These are phyloP conservation scores for Syzygium syzygioides DNA, from an alignment of 441 rosid genomes.

Conservation along the genomic window DNA sequence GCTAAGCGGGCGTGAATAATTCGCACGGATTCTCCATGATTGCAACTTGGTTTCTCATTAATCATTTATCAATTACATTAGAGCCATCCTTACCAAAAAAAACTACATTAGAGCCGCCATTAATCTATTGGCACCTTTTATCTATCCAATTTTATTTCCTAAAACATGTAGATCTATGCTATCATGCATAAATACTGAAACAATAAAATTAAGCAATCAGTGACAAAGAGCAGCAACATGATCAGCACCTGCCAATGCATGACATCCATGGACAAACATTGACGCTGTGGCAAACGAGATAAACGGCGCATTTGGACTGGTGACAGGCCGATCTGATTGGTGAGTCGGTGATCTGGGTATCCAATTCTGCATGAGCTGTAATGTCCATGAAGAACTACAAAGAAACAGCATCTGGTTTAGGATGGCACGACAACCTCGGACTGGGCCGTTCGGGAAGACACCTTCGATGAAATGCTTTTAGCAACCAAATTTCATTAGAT, in stretches of 20 bases:
- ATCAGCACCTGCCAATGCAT: neutral
- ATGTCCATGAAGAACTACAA: neutral
- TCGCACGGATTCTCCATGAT: neutral
- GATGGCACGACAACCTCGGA: neutral
- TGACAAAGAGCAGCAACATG: neutral
- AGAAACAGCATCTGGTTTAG: neutral
- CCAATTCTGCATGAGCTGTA: neutral
- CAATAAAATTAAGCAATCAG: neutral
- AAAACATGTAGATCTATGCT: neutral
- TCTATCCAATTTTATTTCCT: neutral
- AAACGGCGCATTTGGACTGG: neutral
- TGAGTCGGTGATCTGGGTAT: neutral
- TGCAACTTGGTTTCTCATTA: neutral
- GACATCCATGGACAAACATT: neutral
- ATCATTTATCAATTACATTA: neutral
- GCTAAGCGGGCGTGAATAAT: neutral
- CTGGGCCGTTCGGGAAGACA: neutral
- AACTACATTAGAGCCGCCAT: fast-evolving
- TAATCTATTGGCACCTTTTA: neutral
- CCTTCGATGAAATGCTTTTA: neutral
- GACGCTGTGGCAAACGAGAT: neutral
- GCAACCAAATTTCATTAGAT: too few relatives aligned
- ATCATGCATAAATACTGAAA: neutral
- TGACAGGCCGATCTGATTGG: neutral
- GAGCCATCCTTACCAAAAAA: neutral